A percentile compares a stretch with the other conserved stretches of the same genome.
Evolutionary conservation across 192 early-diverging fungal species (phyloP).

Genomic region (Phycomyces blakesleeanus): DNA sequence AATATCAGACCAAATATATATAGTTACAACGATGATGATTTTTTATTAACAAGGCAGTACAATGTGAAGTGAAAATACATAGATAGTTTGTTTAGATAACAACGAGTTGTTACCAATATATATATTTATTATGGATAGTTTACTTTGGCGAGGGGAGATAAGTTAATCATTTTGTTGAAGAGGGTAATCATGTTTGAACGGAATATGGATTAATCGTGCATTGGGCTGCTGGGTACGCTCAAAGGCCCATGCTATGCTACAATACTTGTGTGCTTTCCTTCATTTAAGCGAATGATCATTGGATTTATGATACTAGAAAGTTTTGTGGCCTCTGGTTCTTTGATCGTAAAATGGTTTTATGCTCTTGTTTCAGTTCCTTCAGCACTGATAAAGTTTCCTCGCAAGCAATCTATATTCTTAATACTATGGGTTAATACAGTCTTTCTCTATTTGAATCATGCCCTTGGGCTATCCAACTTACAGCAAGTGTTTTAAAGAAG

Average conservation of each 20-base stretch:
- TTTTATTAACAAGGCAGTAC: not conserved
- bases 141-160: not conserved
- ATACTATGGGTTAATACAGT: conserved; percentile 12
- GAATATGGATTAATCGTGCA: not conserved
- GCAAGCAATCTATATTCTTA: conserved; percentile 12
- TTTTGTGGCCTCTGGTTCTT: not conserved
- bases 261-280: conserved; percentile 1
- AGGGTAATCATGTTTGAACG: too few relatives aligned
- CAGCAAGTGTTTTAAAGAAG: conserved; percentile 4
- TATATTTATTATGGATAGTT: too few relatives aligned
- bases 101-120: too few relatives aligned
- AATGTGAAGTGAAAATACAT: conserved; percentile 2
- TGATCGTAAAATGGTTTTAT: conserved; percentile 5
- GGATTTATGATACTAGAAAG: conserved; percentile 1
- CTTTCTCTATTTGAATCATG: conserved; percentile 6
- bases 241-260: not conserved
- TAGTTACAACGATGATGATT: too few relatives aligned
- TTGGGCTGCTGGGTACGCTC: conserved; percentile 4
- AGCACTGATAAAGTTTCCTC: conserved; percentile 5
- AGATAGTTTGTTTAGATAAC: not conserved
- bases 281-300: not conserved
- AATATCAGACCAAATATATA: too few relatives aligned
- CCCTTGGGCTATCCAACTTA: conserved; percentile 5
- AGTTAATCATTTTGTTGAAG: not conserved
- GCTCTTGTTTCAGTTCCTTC: conserved; percentile 12